These are phyloP conservation scores for Tuber borchii DNA, from an alignment of 495 filamentous ascomycete genomes.

Conservation along the genomic window DNA sequence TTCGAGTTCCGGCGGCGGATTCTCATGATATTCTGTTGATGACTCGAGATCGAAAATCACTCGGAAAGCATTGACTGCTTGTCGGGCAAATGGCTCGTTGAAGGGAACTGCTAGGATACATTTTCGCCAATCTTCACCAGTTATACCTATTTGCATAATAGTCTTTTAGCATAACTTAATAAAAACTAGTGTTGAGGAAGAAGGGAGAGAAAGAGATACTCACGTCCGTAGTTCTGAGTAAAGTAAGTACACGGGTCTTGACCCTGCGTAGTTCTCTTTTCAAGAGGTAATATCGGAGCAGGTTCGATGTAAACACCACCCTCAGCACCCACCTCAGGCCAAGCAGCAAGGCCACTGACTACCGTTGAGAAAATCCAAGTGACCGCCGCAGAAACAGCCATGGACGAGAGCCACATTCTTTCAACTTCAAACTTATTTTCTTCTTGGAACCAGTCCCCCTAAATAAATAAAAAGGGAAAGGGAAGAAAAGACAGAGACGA, in stretches of 20 bases:
- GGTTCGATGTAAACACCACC: not conserved
- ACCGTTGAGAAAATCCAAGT: not conserved
- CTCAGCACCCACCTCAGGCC: not conserved
- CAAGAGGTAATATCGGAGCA: not conserved
- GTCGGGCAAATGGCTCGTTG: conserved; percentile 3
- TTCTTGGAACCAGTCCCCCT: not conserved
- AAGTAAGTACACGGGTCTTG: conserved; percentile 18
- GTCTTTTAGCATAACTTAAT: not conserved
- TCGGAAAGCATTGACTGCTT: conserved; percentile 13
- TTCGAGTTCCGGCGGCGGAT: conserved; percentile 24
- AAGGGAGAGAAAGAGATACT: not conserved
- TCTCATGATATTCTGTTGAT: conserved; percentile 12
- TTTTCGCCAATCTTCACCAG: conserved; percentile 10
- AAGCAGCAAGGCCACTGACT: not conserved
- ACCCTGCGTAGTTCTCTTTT: not conserved
- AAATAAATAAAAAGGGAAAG: not conserved
- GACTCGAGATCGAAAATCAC: conserved; percentile 20
- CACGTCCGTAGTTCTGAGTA: conserved; percentile 5
- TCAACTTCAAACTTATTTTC: not conserved
- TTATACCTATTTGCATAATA: conserved; percentile 2
- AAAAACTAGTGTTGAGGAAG: not conserved
- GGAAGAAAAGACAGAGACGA: not conserved
- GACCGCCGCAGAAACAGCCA: not conserved
- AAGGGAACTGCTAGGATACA: conserved; percentile 28
- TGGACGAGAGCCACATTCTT: not conserved